Evolutionary conservation across 495 filamentous ascomycete species (phyloP), one percentile per base, ranked within the genome.

Genomic region (Xylaria nigripes): DNA sequence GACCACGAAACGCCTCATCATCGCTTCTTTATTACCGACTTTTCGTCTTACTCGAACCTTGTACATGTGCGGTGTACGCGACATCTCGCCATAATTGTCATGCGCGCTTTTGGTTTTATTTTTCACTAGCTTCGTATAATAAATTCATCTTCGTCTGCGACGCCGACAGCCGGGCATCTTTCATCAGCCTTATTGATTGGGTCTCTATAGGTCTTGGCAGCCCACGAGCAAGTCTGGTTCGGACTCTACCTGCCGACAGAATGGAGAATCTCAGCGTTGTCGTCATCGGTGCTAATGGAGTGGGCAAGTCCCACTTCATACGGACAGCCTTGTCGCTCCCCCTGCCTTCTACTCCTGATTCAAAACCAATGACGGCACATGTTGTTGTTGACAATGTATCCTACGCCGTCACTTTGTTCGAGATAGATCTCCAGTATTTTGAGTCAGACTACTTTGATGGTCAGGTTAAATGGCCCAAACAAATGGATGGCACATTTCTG

Each of bases 251-350:
- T 10, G 41, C 52, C 45, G 30, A 47, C 48, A 51, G 9, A 44
- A 80, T 86, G 72, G 80, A 81, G 55, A 72, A 85, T 63, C 81
- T 95, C 63, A 91, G 89, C 62, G 87, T 97, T 64, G 89, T 84
- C 29, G 83, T 97, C 22, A 81, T 96, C 61, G 93, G 93, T 49
- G 79, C 81, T 59, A 75, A 81, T 59, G 83, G 84, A 46, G 87
- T 89, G 30, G 92, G 92, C 59, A 96, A 97, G 72, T 89, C 88
- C 45, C 86, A 87, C 21, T 95, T 97, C 60, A 86, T 96, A 55
- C 85, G 87, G 62, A 81, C 79, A 50, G 87, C 88, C 10, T 71
- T 93, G 60, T 85, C 89, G 38, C 73, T 92, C 56, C 81, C 71
- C 27, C 81, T 83, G 43, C 69, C 76, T 41, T 70, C 70, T 32